phyloP scores from a whole-genome alignment of 148 eudicot genomes.

The Arbutus unedo region DNA sequence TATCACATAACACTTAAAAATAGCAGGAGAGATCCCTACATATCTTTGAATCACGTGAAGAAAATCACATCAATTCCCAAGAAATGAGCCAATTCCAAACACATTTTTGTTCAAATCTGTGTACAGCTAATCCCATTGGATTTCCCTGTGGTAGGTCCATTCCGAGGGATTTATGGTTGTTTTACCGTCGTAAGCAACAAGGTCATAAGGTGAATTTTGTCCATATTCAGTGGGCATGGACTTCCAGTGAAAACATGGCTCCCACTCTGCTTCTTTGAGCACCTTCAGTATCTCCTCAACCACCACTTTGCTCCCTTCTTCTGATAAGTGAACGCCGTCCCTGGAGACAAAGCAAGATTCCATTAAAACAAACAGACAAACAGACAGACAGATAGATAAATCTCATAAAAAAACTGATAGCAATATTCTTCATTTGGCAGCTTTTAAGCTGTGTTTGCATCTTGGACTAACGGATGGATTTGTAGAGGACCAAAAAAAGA shows the following conservation, averaged over 20 bases:
- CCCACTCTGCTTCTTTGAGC: slow-evolving; percentile 80
- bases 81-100: not conserved
- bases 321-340: slow-evolving; percentile 88
- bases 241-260: slow-evolving; percentile 80
- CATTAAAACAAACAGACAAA: not conserved
- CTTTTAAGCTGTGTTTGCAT: not conserved
- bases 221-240: slow-evolving; percentile 78
- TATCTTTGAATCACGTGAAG: not conserved
- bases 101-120: no score
- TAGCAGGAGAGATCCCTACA: not conserved
- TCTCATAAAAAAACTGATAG: not conserved
- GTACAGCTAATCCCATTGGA: slow-evolving; percentile 52
- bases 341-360: slow-evolving; percentile 29
- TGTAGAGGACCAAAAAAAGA: no score
- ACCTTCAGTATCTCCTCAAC: slow-evolving; percentile 81
- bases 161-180: slow-evolving; percentile 67
- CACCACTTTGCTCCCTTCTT: slow-evolving; percentile 73
- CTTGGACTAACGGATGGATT: no score
- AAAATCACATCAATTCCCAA: not conserved
- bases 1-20: not conserved
- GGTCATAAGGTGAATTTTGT: slow-evolving; percentile 61
- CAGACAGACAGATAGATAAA: not conserved
- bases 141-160: slow-evolving; percentile 66
- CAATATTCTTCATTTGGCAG: not conserved
- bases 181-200: slow-evolving; percentile 60